phyloP scores from a whole-genome alignment of 2,329 filamentous ascomycete genomes.

The Phyllosticta citribraziliensis region DNA sequence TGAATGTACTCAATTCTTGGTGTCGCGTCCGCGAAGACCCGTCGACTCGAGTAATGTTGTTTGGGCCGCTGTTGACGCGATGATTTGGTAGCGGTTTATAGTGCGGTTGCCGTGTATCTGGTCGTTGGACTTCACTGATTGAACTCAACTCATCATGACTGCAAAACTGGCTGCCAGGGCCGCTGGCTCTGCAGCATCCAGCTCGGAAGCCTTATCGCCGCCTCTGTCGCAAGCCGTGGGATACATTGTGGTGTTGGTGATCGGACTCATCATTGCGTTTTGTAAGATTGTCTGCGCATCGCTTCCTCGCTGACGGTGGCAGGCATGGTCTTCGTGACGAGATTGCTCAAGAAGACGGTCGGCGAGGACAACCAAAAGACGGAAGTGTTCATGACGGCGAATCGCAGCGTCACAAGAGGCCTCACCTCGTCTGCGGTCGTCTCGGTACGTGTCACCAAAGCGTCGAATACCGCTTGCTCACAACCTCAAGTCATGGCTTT shows the following conservation, averaged over 20 bases:
- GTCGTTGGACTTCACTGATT: too few relatives aligned
- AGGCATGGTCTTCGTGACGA: slow-evolving; percentile 40
- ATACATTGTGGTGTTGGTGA: slow-evolving; percentile 33
- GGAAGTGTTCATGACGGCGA: slow-evolving; percentile 49
- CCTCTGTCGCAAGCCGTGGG: slow-evolving; percentile 26
- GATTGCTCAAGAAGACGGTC: slow-evolving; percentile 36
- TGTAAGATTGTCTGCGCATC: slow-evolving; percentile 16
- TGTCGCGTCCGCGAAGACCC: not conserved
- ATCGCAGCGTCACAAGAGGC: slow-evolving; percentile 41
- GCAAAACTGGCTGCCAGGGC: not conserved
- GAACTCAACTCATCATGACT: too few relatives aligned
- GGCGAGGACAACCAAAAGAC: slow-evolving; percentile 43
- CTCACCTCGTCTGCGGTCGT: slow-evolving; percentile 45
- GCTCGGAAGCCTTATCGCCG: slow-evolving; percentile 13
- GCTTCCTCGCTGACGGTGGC: not conserved
- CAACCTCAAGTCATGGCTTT: slow-evolving; percentile 38
- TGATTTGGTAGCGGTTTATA: not conserved
- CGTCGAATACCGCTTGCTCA: not conserved
- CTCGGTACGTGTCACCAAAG: not conserved
- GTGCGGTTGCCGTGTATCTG: not conserved
- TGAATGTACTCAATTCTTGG: not conserved
- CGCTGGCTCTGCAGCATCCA: not conserved
- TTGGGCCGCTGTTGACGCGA: not conserved
- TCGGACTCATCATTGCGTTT: slow-evolving; percentile 33
- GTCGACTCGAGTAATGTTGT: not conserved